Conservation (phyloP, 108 stramenopile species). For the Pseudonitzschia delicatissima region DNA sequence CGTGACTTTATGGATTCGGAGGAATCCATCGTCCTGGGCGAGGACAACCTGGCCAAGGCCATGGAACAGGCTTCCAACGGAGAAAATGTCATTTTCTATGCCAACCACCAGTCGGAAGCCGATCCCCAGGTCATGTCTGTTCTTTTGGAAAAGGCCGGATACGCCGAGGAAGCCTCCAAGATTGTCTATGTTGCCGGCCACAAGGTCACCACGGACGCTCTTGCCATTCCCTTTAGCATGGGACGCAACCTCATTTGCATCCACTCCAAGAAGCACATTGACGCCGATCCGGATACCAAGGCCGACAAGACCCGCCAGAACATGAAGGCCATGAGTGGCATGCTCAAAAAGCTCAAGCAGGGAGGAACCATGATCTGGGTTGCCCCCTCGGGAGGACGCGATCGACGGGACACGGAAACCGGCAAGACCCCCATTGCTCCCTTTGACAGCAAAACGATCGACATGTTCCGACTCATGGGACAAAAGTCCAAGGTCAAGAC, state of each 20-base stretch:
- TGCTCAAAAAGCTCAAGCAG: conserved; percentile 75
- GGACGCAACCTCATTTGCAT: conserved; percentile 94
- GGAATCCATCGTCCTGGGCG: conserved; percentile 67
- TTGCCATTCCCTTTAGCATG: conserved; percentile 96
- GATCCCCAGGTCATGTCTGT: conserved; percentile 90
- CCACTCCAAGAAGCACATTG: conserved; percentile 96
- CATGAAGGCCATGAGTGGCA: conserved; percentile 81
- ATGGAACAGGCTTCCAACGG: conserved; percentile 66
- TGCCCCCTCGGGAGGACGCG: conserved; percentile 93
- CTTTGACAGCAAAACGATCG: conserved; percentile 92
- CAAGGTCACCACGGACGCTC: conserved; percentile 91
- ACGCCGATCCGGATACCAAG: conserved; percentile 90
- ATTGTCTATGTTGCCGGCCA: conserved; percentile 92
- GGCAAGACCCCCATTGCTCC: conserved; percentile 88
- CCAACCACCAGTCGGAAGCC: conserved; percentile 96
- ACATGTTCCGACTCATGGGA: conserved; percentile 95
- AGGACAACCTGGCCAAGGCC: conserved; percentile 73
- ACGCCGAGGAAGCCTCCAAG: conserved; percentile 56
- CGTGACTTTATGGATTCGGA: conserved; percentile 79
- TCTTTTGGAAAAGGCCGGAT: conserved; percentile 65
- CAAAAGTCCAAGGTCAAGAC: conserved; percentile 81
- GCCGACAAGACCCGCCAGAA: conserved; percentile 84
- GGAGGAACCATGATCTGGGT: conserved; percentile 94
- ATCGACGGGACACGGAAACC: conserved; percentile 73
- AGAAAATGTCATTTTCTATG: conserved; percentile 92